A percentile compares a stretch with the other conserved stretches of the same genome.
Conservation (phyloP, 495 filamentous ascomycete genomes). For the Choiromyces venosus region DNA sequence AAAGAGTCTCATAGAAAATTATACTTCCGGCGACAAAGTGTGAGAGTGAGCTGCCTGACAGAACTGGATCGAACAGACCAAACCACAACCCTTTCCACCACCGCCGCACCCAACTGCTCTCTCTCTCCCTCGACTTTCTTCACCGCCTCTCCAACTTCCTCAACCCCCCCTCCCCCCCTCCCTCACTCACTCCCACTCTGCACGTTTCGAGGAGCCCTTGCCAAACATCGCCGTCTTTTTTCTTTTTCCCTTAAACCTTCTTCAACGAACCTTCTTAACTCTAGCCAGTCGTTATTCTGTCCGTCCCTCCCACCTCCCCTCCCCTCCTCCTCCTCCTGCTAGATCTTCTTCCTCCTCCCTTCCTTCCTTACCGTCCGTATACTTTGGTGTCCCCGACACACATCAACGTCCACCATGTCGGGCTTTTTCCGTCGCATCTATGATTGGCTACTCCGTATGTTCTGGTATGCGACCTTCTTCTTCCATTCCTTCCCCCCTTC, state of each 20-base stretch:
- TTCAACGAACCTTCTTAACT: background rate
- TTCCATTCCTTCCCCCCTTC: slow-evolving; percentile 4
- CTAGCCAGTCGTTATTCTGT: slow-evolving; percentile 1
- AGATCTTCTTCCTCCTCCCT: background rate
- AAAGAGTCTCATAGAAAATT: background rate
- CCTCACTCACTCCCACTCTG: background rate
- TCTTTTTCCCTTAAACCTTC: background rate
- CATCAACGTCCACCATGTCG: slow-evolving; percentile 56
- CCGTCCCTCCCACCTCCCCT: background rate
- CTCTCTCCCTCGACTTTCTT: background rate
- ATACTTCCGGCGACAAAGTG: background rate
- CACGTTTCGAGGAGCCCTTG: slow-evolving; percentile 2
- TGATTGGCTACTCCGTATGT: slow-evolving; percentile 95
- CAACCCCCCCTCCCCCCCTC: background rate
- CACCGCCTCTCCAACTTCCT: background rate
- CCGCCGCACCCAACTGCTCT: background rate
- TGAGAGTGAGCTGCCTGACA: background rate
- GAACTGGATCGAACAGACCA: background rate
- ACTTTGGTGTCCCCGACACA: slow-evolving; percentile 4
- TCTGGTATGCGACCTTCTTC: slow-evolving; percentile 63
- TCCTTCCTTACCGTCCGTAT: slow-evolving; percentile 1
- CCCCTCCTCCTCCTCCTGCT: background rate
- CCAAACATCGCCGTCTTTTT: background rate
- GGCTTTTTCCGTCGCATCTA: slow-evolving; percentile 89
- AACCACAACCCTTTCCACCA: background rate